Conservation (phyloP, 1,139 yeast species). For the Blastobotrys aristatus region DNA sequence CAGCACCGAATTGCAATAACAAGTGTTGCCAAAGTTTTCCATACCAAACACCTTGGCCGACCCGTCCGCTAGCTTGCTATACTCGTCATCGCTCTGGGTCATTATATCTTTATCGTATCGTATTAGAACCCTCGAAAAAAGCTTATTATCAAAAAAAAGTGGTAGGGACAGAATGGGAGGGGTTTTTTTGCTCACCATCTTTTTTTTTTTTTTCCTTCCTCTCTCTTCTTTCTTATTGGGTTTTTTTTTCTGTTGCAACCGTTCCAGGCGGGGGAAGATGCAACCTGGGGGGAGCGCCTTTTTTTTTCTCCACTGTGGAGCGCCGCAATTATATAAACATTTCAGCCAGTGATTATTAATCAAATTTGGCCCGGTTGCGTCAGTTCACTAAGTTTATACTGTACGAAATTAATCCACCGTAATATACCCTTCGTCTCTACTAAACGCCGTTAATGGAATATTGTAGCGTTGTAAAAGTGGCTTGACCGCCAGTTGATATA, state of each 20-base stretch:
- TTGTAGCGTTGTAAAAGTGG: slow-evolving; percentile 17
- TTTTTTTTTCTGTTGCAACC: neutral
- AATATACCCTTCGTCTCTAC: slow-evolving; percentile 9
- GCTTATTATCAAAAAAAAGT: neutral
- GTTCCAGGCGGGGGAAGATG: too few relatives aligned
- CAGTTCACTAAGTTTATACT: too few relatives aligned
- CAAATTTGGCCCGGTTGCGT: too few relatives aligned
- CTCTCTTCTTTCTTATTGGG: neutral
- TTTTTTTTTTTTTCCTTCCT: neutral
- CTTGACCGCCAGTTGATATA: slow-evolving; percentile 17
- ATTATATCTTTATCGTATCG: neutral
- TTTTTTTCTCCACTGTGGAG: too few relatives aligned
- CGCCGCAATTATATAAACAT: too few relatives aligned
- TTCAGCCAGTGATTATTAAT: too few relatives aligned
- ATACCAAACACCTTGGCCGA: slow-evolving; percentile 70
- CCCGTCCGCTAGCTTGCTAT: slow-evolving; percentile 25
- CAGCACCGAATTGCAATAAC: slow-evolving; percentile 88
- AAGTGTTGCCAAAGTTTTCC: slow-evolving; percentile 91
- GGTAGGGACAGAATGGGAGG: neutral
- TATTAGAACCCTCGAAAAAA: neutral
- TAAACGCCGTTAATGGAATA: slow-evolving; percentile 11
- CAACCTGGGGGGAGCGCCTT: too few relatives aligned
- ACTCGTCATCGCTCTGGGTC: slow-evolving; percentile 13
- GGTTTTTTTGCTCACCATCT: neutral
- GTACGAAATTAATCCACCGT: neutral